Evolutionary conservation across 2,329 filamentous ascomycete genomes (phyloP).

Genomic region (Aspergillus fischeri): DNA sequence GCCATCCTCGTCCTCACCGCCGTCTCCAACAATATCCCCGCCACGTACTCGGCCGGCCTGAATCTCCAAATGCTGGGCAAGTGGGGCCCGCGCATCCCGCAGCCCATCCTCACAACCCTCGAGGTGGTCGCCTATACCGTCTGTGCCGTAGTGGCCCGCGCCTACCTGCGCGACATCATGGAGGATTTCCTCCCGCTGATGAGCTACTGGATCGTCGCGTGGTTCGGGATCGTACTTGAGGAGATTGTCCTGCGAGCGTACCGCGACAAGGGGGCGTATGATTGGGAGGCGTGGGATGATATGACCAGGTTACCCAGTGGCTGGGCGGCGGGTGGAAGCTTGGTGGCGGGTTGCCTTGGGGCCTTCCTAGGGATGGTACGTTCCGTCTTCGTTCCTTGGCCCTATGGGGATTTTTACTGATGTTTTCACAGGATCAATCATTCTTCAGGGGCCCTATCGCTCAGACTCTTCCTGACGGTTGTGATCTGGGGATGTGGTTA

Average conservation of each 20-base stretch:
- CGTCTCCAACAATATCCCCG: conserved; percentile 41
- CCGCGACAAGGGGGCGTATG: conserved; percentile 35
- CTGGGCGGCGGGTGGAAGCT: conserved; percentile 32
- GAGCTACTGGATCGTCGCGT: conserved; percentile 42
- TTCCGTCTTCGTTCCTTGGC: neutral
- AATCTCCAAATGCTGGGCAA: conserved; percentile 39
- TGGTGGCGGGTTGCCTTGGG: conserved; percentile 33
- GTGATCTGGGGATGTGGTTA: conserved; percentile 33
- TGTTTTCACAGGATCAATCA: conserved; percentile 23
- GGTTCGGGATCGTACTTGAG: conserved; percentile 37
- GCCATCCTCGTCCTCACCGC: conserved; percentile 38
- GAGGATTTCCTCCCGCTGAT: conserved; percentile 43
- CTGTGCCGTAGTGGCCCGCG: conserved; percentile 39
- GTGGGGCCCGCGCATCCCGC: conserved; percentile 34
- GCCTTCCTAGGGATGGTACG: conserved; percentile 37
- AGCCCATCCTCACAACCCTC: conserved; percentile 40
- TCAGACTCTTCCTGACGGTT: conserved; percentile 21
- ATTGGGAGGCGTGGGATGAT: conserved; percentile 39
- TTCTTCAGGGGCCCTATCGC: conserved; percentile 35
- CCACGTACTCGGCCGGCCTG: conserved; percentile 40
- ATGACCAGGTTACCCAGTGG: conserved; percentile 34
- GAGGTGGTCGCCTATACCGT: conserved; percentile 39
- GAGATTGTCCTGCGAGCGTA: conserved; percentile 32
- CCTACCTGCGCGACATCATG: conserved; percentile 40
- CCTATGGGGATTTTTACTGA: neutral